Conservation (phyloP, 2,329 filamentous ascomycete genomes). For the Monosporascus sp. region DNA sequence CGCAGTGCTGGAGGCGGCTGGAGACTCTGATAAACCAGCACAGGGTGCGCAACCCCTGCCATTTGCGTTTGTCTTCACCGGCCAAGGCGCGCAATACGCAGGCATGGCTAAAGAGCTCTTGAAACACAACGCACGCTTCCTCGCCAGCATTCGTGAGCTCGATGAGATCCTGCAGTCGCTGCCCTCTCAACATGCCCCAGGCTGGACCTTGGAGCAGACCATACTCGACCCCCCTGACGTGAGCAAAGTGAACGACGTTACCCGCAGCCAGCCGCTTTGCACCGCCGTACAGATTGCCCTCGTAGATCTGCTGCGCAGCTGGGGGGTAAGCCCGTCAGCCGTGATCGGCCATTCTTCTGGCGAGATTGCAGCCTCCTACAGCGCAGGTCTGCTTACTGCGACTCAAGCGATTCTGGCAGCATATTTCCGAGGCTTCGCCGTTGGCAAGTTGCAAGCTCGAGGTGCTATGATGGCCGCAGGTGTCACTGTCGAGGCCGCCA, state of each 20-base stretch:
- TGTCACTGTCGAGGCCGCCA: neutral
- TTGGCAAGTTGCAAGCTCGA: neutral
- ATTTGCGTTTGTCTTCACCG: conserved; percentile 18
- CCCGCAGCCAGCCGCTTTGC: conserved; percentile 14
- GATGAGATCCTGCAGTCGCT: conserved; percentile 7
- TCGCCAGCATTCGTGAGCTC: conserved; percentile 8
- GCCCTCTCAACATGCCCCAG: neutral
- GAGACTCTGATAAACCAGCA: neutral
- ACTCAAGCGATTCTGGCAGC: conserved; percentile 13
- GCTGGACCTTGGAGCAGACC: conserved; percentile 10
- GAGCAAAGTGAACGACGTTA: conserved; percentile 4
- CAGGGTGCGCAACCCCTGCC: neutral
- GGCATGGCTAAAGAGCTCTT: conserved; percentile 27
- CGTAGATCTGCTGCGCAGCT: conserved; percentile 8
- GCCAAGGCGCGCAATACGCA: conserved; percentile 27
- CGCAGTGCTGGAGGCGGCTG: neutral
- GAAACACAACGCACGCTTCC: conserved; percentile 9
- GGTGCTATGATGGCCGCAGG: conserved; percentile 20
- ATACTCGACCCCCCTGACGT: conserved; percentile 1
- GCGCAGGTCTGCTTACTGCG: conserved; percentile 21
- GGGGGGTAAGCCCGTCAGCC: conserved; percentile 5
- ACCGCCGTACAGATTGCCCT: conserved; percentile 20
- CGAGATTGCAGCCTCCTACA: conserved; percentile 39
- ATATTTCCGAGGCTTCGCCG: conserved; percentile 14
- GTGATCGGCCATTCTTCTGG: conserved; percentile 27